phyloP scores from a whole-genome alignment of 305 asterid genomes.

The Solanum hybrid region DNA sequence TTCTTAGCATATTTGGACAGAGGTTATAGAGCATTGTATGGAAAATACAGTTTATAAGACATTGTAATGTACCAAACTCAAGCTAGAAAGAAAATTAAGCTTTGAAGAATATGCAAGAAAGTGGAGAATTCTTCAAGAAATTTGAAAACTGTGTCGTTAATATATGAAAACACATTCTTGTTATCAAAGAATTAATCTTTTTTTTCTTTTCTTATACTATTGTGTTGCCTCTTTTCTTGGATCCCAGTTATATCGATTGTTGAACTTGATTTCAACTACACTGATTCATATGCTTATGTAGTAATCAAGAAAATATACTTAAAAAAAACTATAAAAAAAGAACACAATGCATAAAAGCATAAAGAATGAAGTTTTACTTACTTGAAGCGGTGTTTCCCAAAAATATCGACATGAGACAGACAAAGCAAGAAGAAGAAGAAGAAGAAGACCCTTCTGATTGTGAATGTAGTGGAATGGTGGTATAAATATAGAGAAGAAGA shows the following conservation, averaged over 20 bases:
- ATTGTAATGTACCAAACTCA: background rate
- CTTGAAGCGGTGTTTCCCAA: background rate
- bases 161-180: background rate
- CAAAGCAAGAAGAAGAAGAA: no score
- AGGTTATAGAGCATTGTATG: background rate
- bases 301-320: background rate
- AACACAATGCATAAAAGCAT: background rate
- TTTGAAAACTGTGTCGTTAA: background rate
- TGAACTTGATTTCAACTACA: background rate
- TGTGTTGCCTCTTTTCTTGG: background rate
- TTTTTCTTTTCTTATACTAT: background rate
- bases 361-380: background rate
- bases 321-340: background rate
- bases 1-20: background rate
- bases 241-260: background rate
- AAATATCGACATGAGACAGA: background rate
- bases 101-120: background rate
- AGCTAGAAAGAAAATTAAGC: background rate
- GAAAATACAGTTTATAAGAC: background rate
- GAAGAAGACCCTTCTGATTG: background rate
- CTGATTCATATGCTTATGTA: background rate
- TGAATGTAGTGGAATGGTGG: background rate
- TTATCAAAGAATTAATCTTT: background rate
- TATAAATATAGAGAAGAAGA: background rate
- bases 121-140: no score